Evolutionary conservation across 345 rosid genomes (phyloP).

Genomic region (Salix caprea): DNA sequence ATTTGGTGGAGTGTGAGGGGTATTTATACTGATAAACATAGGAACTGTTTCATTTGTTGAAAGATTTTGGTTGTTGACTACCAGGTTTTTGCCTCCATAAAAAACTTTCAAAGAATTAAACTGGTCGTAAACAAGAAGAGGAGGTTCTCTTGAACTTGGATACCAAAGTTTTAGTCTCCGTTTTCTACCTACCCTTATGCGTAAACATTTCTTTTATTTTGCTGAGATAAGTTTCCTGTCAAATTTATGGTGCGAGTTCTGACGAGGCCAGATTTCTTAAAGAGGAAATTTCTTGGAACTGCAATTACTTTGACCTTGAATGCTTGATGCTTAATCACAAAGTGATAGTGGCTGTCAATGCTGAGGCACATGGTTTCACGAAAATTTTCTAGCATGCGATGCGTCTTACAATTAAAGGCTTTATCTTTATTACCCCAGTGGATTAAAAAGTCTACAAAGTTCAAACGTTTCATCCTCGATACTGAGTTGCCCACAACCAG

Average conservation of each 20-base stretch:
- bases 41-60: slow-evolving; percentile 3
- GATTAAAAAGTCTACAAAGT: neutral
- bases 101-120: slow-evolving; percentile 9
- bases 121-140: slow-evolving; percentile 14
- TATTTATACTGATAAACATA: slow-evolving; percentile 1
- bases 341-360: neutral
- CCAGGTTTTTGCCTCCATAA: too few species aligned
- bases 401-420: neutral
- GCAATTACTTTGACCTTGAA: neutral
- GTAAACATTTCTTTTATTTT: neutral
- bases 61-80: slow-evolving; percentile 36
- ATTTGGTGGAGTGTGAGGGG: neutral
- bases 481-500: neutral
- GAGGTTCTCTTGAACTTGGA: neutral
- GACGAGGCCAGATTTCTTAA: neutral
- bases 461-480: neutral
- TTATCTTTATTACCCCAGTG: neutral
- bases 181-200: neutral
- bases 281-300: slow-evolving; percentile 15
- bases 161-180: neutral
- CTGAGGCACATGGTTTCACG: neutral
- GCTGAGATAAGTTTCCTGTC: neutral
- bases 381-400: too few species aligned
- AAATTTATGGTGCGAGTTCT: neutral
- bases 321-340: neutral